phyloP scores from a whole-genome alignment of 2,329 filamentous ascomycete species.

The Beauveria caledonica region DNA sequence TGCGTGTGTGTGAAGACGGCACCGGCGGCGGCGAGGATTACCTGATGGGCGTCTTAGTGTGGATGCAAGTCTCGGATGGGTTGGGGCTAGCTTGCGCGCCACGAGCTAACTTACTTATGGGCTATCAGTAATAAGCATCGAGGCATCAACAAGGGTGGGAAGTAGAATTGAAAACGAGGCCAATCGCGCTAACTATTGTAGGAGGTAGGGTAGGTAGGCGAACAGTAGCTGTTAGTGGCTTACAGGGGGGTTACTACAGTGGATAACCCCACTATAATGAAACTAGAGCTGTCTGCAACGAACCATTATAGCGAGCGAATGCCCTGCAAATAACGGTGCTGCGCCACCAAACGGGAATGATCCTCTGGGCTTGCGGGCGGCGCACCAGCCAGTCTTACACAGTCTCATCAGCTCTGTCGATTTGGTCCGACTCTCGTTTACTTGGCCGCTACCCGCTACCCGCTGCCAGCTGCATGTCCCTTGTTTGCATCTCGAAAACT shows the following conservation, averaged over 20 bases:
- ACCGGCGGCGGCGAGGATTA: background rate
- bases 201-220: too few relatives aligned
- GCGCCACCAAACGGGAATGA: background rate
- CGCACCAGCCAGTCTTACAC: background rate
- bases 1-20: background rate
- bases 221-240: too few relatives aligned
- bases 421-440: background rate
- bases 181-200: too few relatives aligned
- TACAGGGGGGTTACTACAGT: too few relatives aligned
- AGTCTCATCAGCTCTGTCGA: background rate
- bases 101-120: too few relatives aligned
- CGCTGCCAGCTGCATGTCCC: background rate
- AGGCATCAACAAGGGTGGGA: background rate
- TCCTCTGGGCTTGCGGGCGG: background rate
- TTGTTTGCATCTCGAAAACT: background rate
- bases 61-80: conserved; percentile 3
- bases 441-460: background rate
- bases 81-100: background rate
- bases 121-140: background rate
- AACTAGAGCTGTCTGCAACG: background rate
- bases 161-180: background rate
- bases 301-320: background rate
- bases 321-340: background rate
- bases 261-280: too few relatives aligned
- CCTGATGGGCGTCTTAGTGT: background rate